Conservation (phyloP, 192 early-diverging fungal species). For the Funneliformis mosseae region DNA sequence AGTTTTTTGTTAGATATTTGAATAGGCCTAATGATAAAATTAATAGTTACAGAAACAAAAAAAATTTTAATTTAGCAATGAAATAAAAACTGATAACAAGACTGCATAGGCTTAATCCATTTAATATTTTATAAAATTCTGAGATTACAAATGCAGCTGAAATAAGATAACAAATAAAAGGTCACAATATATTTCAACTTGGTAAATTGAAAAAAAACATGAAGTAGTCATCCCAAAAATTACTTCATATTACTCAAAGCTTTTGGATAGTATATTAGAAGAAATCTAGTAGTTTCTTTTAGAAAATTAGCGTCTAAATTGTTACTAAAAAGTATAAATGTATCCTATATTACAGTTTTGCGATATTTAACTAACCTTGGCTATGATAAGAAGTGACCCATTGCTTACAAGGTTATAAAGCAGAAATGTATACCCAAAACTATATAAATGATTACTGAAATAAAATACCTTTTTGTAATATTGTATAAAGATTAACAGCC, state of each 20-base stretch:
- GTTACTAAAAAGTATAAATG: not conserved
- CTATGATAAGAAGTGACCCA: too few relatives aligned
- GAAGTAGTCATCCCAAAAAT: conserved; percentile 8
- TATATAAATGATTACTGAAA: not conserved
- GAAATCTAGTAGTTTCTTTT: not conserved
- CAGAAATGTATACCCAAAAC: not conserved
- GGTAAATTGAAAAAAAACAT: conserved; percentile 1
- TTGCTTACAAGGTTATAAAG: not conserved
- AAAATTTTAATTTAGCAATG: too few relatives aligned
- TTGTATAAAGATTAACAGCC: not conserved
- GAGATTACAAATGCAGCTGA: too few relatives aligned
- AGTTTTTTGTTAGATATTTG: too few relatives aligned
- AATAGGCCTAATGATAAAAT: too few relatives aligned
- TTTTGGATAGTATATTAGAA: not conserved
- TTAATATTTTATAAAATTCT: too few relatives aligned
- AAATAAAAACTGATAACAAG: too few relatives aligned
- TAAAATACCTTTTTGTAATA: not conserved
- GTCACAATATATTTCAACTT: too few relatives aligned
- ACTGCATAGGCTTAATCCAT: too few relatives aligned
- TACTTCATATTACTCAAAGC: not conserved
- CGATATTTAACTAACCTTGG: not conserved
- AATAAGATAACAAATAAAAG: too few relatives aligned
- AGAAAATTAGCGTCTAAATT: conserved; percentile 6
- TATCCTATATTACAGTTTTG: conserved; percentile 13
- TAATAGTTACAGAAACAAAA: too few relatives aligned